Percentiles rank a stretch among this genome's conserved stretches.
These are phyloP conservation scores for Kodamaea hsintzibuensis DNA, from an alignment of 805 yeast genomes.

Conservation along the genomic window DNA sequence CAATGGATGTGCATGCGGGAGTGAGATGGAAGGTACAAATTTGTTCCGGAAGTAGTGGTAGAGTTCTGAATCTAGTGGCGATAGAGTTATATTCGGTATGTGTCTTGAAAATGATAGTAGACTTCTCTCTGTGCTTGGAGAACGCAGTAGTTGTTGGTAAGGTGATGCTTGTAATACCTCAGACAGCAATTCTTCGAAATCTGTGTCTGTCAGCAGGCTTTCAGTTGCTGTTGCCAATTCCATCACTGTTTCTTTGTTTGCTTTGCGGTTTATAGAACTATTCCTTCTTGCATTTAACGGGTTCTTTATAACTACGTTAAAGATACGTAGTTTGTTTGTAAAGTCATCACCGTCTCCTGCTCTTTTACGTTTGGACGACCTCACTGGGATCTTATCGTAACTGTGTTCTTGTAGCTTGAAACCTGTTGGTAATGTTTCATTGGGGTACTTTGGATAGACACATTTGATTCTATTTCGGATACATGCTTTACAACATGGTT, in stretches of 20 bases:
- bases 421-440: constrained; percentile 11
- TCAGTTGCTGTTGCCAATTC: neutral
- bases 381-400: constrained; percentile 9
- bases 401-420: constrained; percentile 7
- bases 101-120: constrained; percentile 8
- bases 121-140: neutral
- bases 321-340: constrained; percentile 2
- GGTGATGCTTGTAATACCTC: neutral
- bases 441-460: constrained; percentile 12
- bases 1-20: constrained; percentile 18
- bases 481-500: constrained; percentile 15
- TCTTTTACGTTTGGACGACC: constrained; percentile 1
- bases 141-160: neutral
- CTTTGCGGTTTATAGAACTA: neutral
- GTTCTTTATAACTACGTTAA: constrained; percentile 5
- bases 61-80: constrained; percentile 10
- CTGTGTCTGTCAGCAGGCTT: neutral
- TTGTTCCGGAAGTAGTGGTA: constrained; percentile 15
- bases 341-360: neutral
- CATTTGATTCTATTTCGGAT: constrained; percentile 13
- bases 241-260: constrained; percentile 2
- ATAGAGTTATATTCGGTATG: constrained; percentile 8
- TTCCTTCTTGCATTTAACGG: constrained; percentile 2
- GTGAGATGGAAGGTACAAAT: constrained; percentile 16
- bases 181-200: neutral